phyloP scores from a whole-genome alignment of 495 filamentous ascomycete genomes.

The Aspergillus biplanus region DNA sequence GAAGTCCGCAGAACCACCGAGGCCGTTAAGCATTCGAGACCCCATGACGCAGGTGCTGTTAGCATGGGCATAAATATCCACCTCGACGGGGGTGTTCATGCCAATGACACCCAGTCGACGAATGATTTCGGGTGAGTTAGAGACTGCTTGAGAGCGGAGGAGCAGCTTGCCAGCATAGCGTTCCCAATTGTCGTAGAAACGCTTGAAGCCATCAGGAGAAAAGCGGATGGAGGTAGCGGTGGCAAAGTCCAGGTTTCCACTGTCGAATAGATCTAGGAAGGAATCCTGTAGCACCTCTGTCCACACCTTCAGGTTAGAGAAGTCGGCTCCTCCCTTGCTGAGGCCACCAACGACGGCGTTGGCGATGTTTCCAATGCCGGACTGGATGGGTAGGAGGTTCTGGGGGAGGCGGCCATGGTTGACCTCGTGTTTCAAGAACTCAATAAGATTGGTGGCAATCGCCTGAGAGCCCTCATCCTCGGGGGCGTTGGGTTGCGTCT shows the following conservation, averaged over 20 bases:
- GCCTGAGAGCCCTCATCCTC: slow-evolving; percentile 72
- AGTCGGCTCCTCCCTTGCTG: slow-evolving; percentile 72
- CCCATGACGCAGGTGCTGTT: slow-evolving; percentile 93
- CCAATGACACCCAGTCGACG: slow-evolving; percentile 84
- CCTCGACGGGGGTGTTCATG: slow-evolving; percentile 95
- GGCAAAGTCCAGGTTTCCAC: slow-evolving; percentile 85
- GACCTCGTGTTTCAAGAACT: slow-evolving; percentile 86
- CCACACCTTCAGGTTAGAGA: slow-evolving; percentile 88
- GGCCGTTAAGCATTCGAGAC: slow-evolving; percentile 87
- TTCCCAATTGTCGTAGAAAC: slow-evolving; percentile 89
- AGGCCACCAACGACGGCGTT: slow-evolving; percentile 91
- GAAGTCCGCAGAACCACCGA: slow-evolving; percentile 90
- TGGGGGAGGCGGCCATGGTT: slow-evolving; percentile 72
- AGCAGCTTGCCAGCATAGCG: slow-evolving; percentile 81
- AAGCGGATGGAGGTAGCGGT: slow-evolving; percentile 92
- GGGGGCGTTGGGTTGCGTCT: slow-evolving; percentile 76
- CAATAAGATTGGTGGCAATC: slow-evolving; percentile 82
- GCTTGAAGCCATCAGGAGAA: slow-evolving; percentile 87
- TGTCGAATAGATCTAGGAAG: slow-evolving; percentile 94
- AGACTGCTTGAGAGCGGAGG: slow-evolving; percentile 83
- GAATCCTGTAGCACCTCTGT: slow-evolving; percentile 93
- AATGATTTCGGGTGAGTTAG: slow-evolving; percentile 95
- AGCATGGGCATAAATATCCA: slow-evolving; percentile 93
- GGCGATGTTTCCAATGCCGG: slow-evolving; percentile 92
- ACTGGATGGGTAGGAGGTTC: slow-evolving; percentile 82